These are phyloP conservation scores for Babesia caballi DNA, from an alignment of 169 alveolate species.

Conservation along the genomic window DNA sequence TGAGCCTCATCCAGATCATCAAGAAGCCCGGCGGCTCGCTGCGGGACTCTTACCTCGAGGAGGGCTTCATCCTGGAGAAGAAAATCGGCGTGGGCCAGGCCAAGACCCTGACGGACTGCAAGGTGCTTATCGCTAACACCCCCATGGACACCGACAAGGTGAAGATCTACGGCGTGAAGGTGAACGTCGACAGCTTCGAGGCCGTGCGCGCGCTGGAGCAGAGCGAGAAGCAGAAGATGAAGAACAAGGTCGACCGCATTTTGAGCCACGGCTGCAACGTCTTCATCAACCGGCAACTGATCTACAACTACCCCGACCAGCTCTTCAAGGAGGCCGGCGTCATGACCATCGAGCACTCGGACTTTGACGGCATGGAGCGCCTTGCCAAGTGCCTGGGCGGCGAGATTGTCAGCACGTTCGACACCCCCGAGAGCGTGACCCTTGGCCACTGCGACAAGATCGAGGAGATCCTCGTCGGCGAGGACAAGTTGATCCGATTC, in stretches of 20 bases:
- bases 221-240: constrained; percentile 97
- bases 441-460: constrained; percentile 94
- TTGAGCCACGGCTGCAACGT: constrained; percentile 95
- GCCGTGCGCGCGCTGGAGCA: constrained; percentile 97
- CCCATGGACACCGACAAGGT: constrained; percentile 99
- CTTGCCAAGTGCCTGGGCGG: constrained; percentile 98
- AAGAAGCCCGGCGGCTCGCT: constrained; percentile 97
- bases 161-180: constrained; percentile 98
- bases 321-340: constrained; percentile 93
- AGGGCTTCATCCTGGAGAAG: constrained; percentile 98
- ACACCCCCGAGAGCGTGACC: constrained; percentile 89
- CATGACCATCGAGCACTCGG: constrained; percentile 99
- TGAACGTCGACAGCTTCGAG: constrained; percentile 94
- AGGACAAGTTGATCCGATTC: constrained; percentile 95
- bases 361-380: constrained; percentile 99
- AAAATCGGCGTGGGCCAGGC: constrained; percentile 94
- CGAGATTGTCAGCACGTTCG: constrained; percentile 98
- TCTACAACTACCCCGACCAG: constrained; percentile 99
- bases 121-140: constrained; percentile 95
- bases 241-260: constrained; percentile 94
- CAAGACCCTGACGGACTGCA: constrained; percentile 83
- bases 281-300: constrained; percentile 97
- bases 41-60: constrained; percentile 95
- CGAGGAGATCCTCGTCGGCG: constrained; percentile 98
- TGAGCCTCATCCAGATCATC: constrained; percentile 90